These are phyloP conservation scores for Phytophthora litchii DNA, from an alignment of 352 stramenopile species.

Conservation along the genomic window DNA sequence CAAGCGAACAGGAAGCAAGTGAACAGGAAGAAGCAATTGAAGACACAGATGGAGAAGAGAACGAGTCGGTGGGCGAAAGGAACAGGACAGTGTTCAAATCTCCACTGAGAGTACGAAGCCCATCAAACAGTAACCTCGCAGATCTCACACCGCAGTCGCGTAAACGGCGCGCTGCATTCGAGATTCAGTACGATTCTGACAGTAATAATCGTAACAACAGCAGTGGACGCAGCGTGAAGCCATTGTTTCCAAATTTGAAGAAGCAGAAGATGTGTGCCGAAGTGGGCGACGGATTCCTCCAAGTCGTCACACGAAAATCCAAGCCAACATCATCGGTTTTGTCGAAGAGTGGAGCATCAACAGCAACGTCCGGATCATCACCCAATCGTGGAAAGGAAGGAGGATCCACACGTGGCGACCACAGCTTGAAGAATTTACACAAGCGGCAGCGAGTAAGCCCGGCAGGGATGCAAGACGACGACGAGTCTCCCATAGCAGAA, in stretches of 20 bases:
- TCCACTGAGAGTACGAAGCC: slow-evolving; percentile 25
- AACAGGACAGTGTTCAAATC: slow-evolving; percentile 26
- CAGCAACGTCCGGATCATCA: slow-evolving; percentile 16
- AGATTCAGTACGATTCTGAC: slow-evolving; percentile 16
- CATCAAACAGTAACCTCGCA: slow-evolving; percentile 24
- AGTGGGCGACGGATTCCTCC: slow-evolving; percentile 42
- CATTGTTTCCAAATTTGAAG: slow-evolving; percentile 52
- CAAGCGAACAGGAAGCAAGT: background rate
- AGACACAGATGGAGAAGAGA: slow-evolving; percentile 30
- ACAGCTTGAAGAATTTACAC: slow-evolving; percentile 42
- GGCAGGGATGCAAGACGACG: slow-evolving; percentile 35
- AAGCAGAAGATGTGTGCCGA: slow-evolving; percentile 60
- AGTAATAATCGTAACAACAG: slow-evolving; percentile 22
- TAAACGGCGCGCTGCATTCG: slow-evolving; percentile 37
- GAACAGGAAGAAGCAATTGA: slow-evolving; percentile 18
- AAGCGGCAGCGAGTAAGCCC: slow-evolving; percentile 48
- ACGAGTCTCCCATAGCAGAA: slow-evolving; percentile 48
- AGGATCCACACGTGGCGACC: slow-evolving; percentile 18
- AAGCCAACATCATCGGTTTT: slow-evolving; percentile 26
- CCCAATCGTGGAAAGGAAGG: slow-evolving; percentile 21
- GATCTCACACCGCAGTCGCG: slow-evolving; percentile 42
- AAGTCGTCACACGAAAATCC: slow-evolving; percentile 48
- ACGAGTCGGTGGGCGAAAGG: slow-evolving; percentile 13
- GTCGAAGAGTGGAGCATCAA: slow-evolving; percentile 17
- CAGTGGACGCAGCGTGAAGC: slow-evolving; percentile 29